Evolutionary conservation across 768 basidiomycete genomes (phyloP).

Genomic region (Russula sp.): DNA sequence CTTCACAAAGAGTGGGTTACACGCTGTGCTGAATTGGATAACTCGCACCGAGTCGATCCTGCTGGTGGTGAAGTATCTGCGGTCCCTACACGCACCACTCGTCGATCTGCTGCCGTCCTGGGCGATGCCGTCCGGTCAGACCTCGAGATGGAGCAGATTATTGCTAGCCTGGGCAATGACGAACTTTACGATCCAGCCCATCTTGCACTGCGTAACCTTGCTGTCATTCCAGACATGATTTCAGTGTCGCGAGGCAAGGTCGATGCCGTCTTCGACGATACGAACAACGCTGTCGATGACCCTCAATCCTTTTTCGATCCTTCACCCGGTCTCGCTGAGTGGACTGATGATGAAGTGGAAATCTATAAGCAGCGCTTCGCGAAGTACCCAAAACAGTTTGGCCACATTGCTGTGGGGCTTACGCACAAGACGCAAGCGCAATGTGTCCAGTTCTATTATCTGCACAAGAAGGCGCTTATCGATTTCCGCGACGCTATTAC

Average conservation of each 20-base stretch:
- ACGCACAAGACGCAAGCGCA: conserved; percentile 83
- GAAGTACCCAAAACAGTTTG: conserved; percentile 90
- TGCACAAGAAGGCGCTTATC: conserved; percentile 86
- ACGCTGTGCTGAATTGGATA: conserved; percentile 69
- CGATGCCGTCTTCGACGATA: conserved; percentile 74
- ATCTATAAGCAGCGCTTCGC: conserved; percentile 80
- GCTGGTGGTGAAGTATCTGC: conserved; percentile 37
- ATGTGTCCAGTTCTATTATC: conserved; percentile 92
- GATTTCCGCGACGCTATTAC: conserved; percentile 78
- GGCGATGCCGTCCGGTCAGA: conserved; percentile 93
- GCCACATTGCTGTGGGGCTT: conserved; percentile 77
- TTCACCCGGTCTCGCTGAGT: conserved; percentile 71
- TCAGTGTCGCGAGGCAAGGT: conserved; percentile 60
- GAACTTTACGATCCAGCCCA: conserved; percentile 90
- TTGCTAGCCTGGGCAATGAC: conserved; percentile 89
- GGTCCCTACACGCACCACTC: conserved; percentile 55
- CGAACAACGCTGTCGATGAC: conserved; percentile 74
- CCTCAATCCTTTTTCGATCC: conserved; percentile 75
- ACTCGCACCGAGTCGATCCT: conserved; percentile 47
- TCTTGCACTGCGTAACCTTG: conserved; percentile 81
- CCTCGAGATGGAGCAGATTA: conserved; percentile 95
- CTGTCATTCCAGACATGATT: conserved; percentile 88
- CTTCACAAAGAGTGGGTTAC: conserved; percentile 71
- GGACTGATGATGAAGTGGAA: conserved; percentile 82
- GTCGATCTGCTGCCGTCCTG: conserved; percentile 64